Conservation (phyloP, 2,329 filamentous ascomycete genomes). For the Sporothrix humicola region DNA sequence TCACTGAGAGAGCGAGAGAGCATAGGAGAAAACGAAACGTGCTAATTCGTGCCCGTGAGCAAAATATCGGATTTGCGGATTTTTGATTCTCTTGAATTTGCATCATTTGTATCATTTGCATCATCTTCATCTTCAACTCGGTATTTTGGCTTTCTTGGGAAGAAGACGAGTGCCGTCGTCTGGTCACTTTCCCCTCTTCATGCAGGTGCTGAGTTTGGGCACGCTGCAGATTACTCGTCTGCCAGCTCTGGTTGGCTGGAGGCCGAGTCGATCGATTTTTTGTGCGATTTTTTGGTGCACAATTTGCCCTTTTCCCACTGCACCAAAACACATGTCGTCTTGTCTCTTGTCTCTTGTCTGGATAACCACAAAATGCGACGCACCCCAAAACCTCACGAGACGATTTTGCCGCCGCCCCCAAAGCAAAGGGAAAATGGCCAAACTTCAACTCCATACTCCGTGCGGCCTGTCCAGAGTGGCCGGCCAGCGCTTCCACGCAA, state of each 20-base stretch:
- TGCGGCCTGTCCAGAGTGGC: not conserved
- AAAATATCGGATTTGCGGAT: not conserved
- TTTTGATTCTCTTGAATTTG: not conserved
- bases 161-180: no score
- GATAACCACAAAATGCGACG: conserved; percentile 19
- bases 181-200: conserved; percentile 4
- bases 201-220: conserved; percentile 25
- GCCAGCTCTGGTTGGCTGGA: conserved; percentile 10
- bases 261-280: not conserved
- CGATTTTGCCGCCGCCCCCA: conserved; percentile 7
- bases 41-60: not conserved
- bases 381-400: conserved; percentile 2
- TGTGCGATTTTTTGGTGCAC: not conserved
- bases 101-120: not conserved
- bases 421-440: not conserved
- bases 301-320: not conserved
- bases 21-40: not conserved
- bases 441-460: not conserved
- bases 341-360: no score
- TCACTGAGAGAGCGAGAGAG: no score
- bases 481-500: conserved; percentile 21
- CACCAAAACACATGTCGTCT: not conserved
- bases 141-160: not conserved
- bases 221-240: conserved; percentile 16
- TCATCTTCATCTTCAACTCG: not conserved